These are phyloP conservation scores for Neodidymelliopsis sp. DNA, from an alignment of 2,329 filamentous ascomycete genomes.

Conservation along the genomic window DNA sequence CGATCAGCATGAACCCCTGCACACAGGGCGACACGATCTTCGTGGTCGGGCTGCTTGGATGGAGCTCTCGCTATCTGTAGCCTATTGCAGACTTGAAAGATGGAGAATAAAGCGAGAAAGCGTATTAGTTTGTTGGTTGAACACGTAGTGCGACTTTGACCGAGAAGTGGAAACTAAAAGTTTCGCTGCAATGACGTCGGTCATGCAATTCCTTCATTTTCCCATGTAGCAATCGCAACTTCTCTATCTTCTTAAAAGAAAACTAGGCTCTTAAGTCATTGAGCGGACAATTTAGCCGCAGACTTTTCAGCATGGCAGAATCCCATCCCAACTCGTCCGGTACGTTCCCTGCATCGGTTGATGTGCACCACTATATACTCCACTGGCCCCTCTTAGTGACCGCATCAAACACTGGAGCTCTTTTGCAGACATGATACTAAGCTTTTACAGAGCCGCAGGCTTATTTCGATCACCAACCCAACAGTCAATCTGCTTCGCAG, in stretches of 20 bases:
- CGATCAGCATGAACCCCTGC: slow-evolving; percentile 13
- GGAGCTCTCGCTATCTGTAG: not conserved
- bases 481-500: slow-evolving; percentile 1
- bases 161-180: slow-evolving; percentile 13
- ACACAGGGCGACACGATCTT: not conserved
- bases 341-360: slow-evolving; percentile 11
- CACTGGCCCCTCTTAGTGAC: not conserved
- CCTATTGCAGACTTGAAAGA: slow-evolving; percentile 7
- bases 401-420: slow-evolving; percentile 2
- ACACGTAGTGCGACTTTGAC: slow-evolving; percentile 13
- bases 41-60: not conserved
- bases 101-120: slow-evolving; percentile 1
- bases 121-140: slow-evolving; percentile 5
- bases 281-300: slow-evolving; percentile 1
- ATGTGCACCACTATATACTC: not conserved
- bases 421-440: slow-evolving; percentile 2
- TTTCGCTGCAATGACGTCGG: slow-evolving; percentile 29
- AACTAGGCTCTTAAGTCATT: not conserved
- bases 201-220: slow-evolving; percentile 33
- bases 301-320: slow-evolving; percentile 16
- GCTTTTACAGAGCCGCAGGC: slow-evolving; percentile 5
- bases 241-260: slow-evolving; percentile 12
- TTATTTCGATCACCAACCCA: slow-evolving; percentile 14
- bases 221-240: slow-evolving; percentile 13
- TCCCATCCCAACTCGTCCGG: slow-evolving; percentile 11